A percentile compares a stretch with the other conserved stretches of the same genome.
Evolutionary conservation across 1,284 basidiomycete genomes (phyloP).

Genomic region (Xerocomus subilludens): DNA sequence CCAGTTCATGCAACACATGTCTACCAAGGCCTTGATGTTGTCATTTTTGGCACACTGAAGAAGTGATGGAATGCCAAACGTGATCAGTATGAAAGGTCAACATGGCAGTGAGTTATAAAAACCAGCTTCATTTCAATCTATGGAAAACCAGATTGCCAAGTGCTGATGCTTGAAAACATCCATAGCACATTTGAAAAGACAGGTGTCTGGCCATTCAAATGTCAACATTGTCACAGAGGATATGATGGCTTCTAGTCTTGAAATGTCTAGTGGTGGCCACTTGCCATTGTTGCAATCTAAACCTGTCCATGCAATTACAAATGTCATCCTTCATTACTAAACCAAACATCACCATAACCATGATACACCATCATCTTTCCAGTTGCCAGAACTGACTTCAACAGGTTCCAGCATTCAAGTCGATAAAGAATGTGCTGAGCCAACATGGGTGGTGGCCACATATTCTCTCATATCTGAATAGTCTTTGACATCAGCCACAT

Average conservation of each 20-base stretch:
- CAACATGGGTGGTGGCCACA: neutral
- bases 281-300: neutral
- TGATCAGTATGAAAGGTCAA: neutral
- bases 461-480: neutral
- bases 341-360: neutral
- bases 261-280: neutral
- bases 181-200: neutral
- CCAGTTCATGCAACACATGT: neutral
- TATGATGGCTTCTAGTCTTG: neutral
- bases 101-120: neutral
- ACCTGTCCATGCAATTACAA: neutral
- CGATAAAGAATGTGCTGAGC: no score
- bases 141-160: neutral
- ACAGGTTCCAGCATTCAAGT: neutral
- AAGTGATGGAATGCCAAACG: neutral
- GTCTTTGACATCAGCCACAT: neutral
- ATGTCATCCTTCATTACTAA: neutral
- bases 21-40: neutral
- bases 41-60: neutral
- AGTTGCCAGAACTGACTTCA: neutral
- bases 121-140: neutral
- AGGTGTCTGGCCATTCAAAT: conserved; percentile 4
- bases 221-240: neutral
- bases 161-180: neutral
- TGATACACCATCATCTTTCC: neutral